Base-by-base conservation (phyloP, 1,284 basidiomycete species). In the Malassezia vespertilionis region DNA sequence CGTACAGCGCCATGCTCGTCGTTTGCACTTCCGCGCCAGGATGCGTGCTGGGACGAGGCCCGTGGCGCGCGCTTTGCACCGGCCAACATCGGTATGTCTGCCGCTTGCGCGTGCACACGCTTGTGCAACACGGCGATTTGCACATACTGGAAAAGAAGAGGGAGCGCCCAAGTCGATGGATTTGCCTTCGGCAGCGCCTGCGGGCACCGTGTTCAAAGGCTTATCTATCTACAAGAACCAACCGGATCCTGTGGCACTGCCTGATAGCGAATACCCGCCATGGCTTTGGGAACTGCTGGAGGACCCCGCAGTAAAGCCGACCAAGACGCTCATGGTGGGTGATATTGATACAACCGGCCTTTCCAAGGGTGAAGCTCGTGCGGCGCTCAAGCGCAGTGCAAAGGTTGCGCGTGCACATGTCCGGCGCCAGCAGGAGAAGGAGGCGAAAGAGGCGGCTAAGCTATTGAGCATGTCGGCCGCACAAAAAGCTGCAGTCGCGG, bases 241-340 rank as follows among this genome's bases (percentile, higher is more conserved):
- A 64, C 74, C 79, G 0, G 82, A 85, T 28, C 81, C 91, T 2
- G 72, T 88, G 10, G 86, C 89, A 1, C 73, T 79, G 10, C 75
- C 83, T 2, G 89, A 95, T 72, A 80, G 84, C 30, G 80, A 83
- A 61, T 93, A 95, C 71, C 89, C 89, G 1, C 69, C 78, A 4
- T 93, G 89, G 89, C 72, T 95, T 34, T 95, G 88, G 86, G 81
- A 77, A 18, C 69, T 89, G 33, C 73, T 86, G 8, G 69, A 66
- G 23, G 62, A 63, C 32, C 55, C 61, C 1, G 54, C 56, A 5
- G 55, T 58, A 33, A 46, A 52, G 2, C 52, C 55, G 10, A 46
- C 49, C 10, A 61, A 61, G 7, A 55, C 60, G 11, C 51, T 64
- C 10, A 50, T 56, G 8, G 57, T 56, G 14, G 48, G 48, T n/a